Percentiles rank a stretch among this genome's conserved stretches.
Evolutionary conservation across 495 filamentous ascomycete genomes (phyloP).

Genomic region (Annulohypoxylon stygium): DNA sequence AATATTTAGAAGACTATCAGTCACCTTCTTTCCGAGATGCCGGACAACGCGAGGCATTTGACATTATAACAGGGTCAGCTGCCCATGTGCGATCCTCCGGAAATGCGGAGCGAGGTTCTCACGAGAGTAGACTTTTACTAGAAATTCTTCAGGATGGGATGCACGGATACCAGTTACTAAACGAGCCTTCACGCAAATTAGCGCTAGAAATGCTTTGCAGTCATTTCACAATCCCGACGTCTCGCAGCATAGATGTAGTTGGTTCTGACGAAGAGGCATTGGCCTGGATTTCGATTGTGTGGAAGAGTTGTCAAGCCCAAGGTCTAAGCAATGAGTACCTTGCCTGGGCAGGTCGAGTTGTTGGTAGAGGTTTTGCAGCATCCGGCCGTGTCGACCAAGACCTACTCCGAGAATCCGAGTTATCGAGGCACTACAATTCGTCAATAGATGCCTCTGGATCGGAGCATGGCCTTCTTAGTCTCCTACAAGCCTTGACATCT

Average conservation of each 20-base stretch:
- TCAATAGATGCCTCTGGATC: conserved; percentile 56
- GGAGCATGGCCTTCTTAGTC: conserved; percentile 68
- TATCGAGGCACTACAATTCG: conserved; percentile 62
- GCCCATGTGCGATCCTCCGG: conserved; percentile 68
- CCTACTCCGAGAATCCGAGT: conserved; percentile 68
- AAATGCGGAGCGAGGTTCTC: conserved; percentile 69
- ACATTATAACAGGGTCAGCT: conserved; percentile 72
- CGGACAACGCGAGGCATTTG: conserved; percentile 68
- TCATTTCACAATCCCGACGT: conserved; percentile 72
- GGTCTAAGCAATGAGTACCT: conserved; percentile 75
- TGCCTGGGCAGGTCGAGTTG: conserved; percentile 84
- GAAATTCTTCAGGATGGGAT: conserved; percentile 80
- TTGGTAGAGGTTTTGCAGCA: conserved; percentile 86
- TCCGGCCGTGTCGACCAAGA: conserved; percentile 73
- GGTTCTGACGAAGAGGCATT: conserved; percentile 71
- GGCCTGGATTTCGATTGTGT: conserved; percentile 73
- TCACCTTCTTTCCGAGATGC: conserved; percentile 62
- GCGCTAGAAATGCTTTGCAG: conserved; percentile 80
- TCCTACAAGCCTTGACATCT: conserved; percentile 76
- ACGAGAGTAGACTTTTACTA: conserved; percentile 79
- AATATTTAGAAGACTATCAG: conserved; percentile 69
- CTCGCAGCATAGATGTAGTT: conserved; percentile 71
- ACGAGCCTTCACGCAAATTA: conserved; percentile 73
- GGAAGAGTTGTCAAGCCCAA: conserved; percentile 76
- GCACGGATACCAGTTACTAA: conserved; percentile 71